A percentile compares a stretch with the other conserved stretches of the same genome.
Evolutionary conservation across 805 yeast genomes (phyloP).

Genomic region (Saccharomycopsis javanensis): DNA sequence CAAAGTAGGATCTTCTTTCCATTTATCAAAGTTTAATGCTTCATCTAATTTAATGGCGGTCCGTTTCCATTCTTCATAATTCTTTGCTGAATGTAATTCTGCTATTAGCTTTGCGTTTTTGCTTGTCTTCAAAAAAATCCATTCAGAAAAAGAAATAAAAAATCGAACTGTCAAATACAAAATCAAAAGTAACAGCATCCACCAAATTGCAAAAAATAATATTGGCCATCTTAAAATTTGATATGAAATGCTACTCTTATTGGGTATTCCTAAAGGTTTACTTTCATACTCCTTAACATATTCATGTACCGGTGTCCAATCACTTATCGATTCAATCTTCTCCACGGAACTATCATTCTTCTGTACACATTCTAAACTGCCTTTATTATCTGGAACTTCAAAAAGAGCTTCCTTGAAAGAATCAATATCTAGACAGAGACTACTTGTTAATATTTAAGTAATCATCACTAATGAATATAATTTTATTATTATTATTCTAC

Average conservation of each 20-base stretch:
- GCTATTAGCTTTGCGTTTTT: conserved; percentile 40
- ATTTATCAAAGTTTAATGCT: conserved; percentile 46
- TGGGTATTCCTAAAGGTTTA: conserved; percentile 4
- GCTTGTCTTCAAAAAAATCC: conserved; percentile 51
- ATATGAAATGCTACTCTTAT: conserved; percentile 32
- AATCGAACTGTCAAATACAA: conserved; percentile 45
- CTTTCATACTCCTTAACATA: conserved; percentile 22
- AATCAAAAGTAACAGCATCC: conserved; percentile 43
- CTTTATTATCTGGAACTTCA: conserved; percentile 24
- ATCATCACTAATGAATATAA: not conserved
- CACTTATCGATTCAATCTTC: conserved; percentile 33
- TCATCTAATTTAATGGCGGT: conserved; percentile 51
- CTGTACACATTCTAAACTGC: conserved; percentile 16
- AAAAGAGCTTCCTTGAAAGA: conserved; percentile 32
- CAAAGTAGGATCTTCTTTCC: conserved; percentile 54
- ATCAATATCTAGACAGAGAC: conserved; percentile 24
- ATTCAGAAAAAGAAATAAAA: conserved; percentile 56
- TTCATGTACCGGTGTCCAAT: conserved; percentile 37
- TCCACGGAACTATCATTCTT: conserved; percentile 22
- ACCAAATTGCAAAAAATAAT: conserved; percentile 38
- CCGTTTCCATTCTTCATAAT: conserved; percentile 52
- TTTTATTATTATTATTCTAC: not conserved
- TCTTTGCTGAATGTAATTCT: conserved; percentile 37
- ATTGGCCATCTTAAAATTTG: conserved; percentile 58
- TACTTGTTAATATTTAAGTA: not conserved